A percentile compares a stretch with the other conserved stretches of the same genome.
These are phyloP conservation scores for Colletotrichum sp. DNA, from an alignment of 2,329 filamentous ascomycete species.

Conservation along the genomic window DNA sequence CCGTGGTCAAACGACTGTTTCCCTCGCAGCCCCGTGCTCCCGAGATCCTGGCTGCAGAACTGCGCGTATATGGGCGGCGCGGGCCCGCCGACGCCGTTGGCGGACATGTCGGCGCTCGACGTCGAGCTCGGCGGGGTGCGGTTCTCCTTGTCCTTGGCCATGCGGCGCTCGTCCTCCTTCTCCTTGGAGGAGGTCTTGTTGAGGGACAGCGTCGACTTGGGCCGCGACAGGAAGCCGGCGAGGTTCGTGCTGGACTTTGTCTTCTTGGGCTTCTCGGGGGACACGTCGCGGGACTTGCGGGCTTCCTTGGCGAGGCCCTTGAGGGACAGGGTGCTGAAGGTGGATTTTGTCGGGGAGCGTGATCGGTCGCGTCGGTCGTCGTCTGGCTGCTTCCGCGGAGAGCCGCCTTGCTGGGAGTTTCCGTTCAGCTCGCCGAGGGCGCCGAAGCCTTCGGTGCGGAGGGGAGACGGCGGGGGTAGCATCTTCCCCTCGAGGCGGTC, in stretches of 20 bases:
- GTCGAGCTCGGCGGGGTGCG: conserved; percentile 62
- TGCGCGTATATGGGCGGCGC: conserved; percentile 82
- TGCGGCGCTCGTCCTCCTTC: conserved; percentile 55
- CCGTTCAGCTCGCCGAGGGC: conserved; percentile 63
- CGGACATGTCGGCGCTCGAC: conserved; percentile 40
- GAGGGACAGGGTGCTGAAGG: conserved; percentile 47
- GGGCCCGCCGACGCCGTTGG: conserved; percentile 6
- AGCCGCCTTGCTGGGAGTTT: conserved; percentile 52
- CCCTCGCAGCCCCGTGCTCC: conserved; percentile 21
- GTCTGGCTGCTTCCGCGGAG: conserved; percentile 43
- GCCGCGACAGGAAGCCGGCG: conserved; percentile 75
- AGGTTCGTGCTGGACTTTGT: conserved; percentile 85
- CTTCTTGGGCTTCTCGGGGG: conserved; percentile 73
- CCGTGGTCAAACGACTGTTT: conserved; percentile 22
- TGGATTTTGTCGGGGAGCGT: conserved; percentile 50
- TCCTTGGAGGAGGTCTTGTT: conserved; percentile 49
- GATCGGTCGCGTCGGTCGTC: conserved; percentile 34
- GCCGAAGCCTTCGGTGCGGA: conserved; percentile 34
- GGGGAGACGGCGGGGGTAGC: conserved; percentile 33
- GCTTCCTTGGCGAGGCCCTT: conserved; percentile 46
- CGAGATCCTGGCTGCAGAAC: conserved; percentile 56
- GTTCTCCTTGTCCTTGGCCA: conserved; percentile 81
- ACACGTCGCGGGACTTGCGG: conserved; percentile 47
- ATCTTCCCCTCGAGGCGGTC: conserved; percentile 19
- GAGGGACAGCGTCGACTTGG: conserved; percentile 74